Evolutionary conservation across 2,329 filamentous ascomycete genomes (phyloP), one percentile per base, ranked within the genome.

Genomic region (Fusarium kyushuense): DNA sequence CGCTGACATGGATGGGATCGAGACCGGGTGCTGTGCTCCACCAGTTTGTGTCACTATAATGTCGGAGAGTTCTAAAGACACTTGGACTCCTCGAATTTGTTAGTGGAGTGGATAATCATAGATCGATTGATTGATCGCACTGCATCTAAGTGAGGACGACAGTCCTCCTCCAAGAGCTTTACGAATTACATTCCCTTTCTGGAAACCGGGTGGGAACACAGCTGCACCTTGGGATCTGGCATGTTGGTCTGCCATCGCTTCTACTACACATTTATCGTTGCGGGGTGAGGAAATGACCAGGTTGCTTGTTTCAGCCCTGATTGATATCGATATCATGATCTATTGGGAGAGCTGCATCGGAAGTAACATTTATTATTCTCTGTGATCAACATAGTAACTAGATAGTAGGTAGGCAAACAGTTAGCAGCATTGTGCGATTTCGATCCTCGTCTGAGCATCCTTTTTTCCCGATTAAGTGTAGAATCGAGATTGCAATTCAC

Each of bases 171-270:
- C 14, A 49, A 33, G 32, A 33, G 49, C 27, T 46, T 42, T 40
- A 17, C 65, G 61, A 69, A 52, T 42, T 58, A 63, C 65, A 54
- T 66, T 49, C 65, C 65, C 43, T 32, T 66, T 66, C 25, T 60
- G 66, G 60, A 60, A 45, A 42, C 42, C 29, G 14, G 25, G 65
- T 68, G 65, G 62, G 41, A 57, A 66, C 48, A 42, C 43, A 53
- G 65, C 55, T 63, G 61, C 56, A 63, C 47, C 43, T 62, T 66
- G 49, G 52, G 47, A 69, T 63, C 61, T 58, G 43, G 47, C 47
- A 38, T 58, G 42, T 62, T 51, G 52, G 46, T 58, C 40, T 41
- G 25, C 52, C 47, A 67, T 67, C 64, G 57, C 33, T 38, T 38
- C 40, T 40, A 36, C 30, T 38, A 32, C 17, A 49, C 21, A 46